Base-by-base conservation (phyloP, 805 yeast genomes). In the Henningerozyma blattae region DNA sequence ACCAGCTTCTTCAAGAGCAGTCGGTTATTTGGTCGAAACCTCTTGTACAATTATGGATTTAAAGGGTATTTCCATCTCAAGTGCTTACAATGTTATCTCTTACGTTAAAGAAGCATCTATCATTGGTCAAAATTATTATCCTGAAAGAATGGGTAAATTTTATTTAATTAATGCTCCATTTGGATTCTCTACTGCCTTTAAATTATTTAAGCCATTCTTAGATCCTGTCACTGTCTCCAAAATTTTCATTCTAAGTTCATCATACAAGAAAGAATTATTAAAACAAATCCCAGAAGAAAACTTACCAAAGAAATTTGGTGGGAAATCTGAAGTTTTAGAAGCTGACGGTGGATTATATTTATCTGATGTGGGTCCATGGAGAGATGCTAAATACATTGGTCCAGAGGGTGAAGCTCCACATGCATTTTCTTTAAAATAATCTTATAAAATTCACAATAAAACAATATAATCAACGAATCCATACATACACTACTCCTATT, bases 71-170 rank as follows among this genome's bases (percentile, higher is more conserved):
- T 83, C 95, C 18, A 67, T 91, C 39, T 65, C 80, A 17, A 63
- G 91, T 31, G 94, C 94, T 18, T 75, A 78, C 43, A 84, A 79
- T 55, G 98, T 91, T 28, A 67, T 85, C 43, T 67, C 78, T 10
- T 91, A 86, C 60, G 94, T 91, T 35, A 77, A 77, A 56, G 96
- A 87, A 61, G 95, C 98, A 8, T 83, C 95, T 12, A 65, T 72
- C 50, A 84, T 91, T 49, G 95, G 97, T 39, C 98, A 91, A 67
- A 84, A 91, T 64, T 89, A 83, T 63, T 91, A 91, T 58, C 98
- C 98, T 13, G 98, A 91, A 68, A 81, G 97, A 62, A 91, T 91
- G 98, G 98, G 98, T 54, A 86, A 83, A 61, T 91, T 89, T 57
- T 89, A 86, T 63, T 65, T 87, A 49, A 84, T 91, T 62, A 91